Base-by-base conservation (phyloP, 2,329 filamentous ascomycete genomes). In the Lachnellula suecica region DNA sequence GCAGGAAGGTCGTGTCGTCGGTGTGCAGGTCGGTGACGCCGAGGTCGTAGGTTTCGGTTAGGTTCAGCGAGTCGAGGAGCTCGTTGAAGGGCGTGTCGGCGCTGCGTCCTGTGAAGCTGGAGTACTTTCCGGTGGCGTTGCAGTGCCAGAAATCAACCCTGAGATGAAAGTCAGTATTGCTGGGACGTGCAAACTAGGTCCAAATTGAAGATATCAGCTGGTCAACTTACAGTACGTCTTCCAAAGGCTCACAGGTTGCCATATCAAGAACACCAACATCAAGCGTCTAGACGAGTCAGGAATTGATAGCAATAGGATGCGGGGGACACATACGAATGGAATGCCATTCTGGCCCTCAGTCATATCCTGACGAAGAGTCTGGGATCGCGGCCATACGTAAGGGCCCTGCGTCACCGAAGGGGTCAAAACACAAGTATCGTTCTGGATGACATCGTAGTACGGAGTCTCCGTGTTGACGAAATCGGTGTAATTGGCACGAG, bases 331-430 rank as follows among this genome's bases (percentile, higher is more conserved):
- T 25, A 27, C 34, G 13, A 58, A 46, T 5, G 70, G 69, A 11
- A 72, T 63, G 51, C 70, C 70, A 4, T 37, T 44, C 54, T 73
- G 65, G 31, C 53, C 59, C n/a, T 73, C 70, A 10, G 55, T 52
- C 57, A 73, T 67, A 7, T 71, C 58, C 43, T 73, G 70, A 20
- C 70, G 68, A 24, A 59, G 51, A 11, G 50, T 51, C 43, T 59
- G 56, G 11, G 53, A 52, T 17, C 42, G 34, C 35, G 56, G 51
- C 44, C 43, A 59, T 69, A 70, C 46, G 67, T 81, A 82, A 13
- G 79, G 79, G 0, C 79, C 79, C 60, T 79, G 70, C 9, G 73
- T 79, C 19, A 75, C 74, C 60, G 81, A 78, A 2, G 77, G 76
- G 15, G 71, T 74, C 23, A 81, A 67, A 24, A 79, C 66, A 58